These are phyloP conservation scores for Heterobasidion irregulare DNA, from an alignment of 1,284 basidiomycete genomes.

Conservation along the genomic window DNA sequence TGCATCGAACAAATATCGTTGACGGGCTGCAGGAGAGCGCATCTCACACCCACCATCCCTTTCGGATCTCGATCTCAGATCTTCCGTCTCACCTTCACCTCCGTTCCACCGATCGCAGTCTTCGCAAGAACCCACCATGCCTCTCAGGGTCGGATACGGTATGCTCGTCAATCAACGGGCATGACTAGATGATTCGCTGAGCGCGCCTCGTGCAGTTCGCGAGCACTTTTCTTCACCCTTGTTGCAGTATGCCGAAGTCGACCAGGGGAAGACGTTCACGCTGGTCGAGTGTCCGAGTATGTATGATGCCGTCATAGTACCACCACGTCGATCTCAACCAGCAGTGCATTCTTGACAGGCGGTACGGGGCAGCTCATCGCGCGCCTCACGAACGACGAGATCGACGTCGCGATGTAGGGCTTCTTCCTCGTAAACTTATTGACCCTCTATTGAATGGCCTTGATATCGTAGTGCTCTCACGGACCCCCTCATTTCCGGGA, in stretches of 20 bases:
- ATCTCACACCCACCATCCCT: no score
- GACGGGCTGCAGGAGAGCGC: no score
- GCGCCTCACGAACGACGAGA: constrained; percentile 75
- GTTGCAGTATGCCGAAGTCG: constrained; percentile 64
- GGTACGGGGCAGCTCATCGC: constrained; percentile 90
- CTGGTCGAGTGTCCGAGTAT: constrained; percentile 86
- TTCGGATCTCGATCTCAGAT: no score
- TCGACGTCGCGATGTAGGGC: constrained; percentile 78
- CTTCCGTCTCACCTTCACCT: no score
- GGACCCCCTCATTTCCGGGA: constrained; percentile 88
- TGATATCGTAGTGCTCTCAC: constrained; percentile 63
- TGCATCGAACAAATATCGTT: no score
- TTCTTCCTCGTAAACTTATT: not conserved
- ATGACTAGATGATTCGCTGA: not conserved
- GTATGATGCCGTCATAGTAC: constrained; percentile 11
- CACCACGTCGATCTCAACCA: not conserved
- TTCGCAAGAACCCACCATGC: constrained; percentile 1
- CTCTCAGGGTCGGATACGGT: constrained; percentile 24
- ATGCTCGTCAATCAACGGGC: not conserved
- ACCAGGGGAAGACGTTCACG: constrained; percentile 64
- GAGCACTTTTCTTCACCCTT: constrained; percentile 91
- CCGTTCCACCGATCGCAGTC: no score
- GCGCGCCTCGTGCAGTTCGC: constrained; percentile 41
- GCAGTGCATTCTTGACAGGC: constrained; percentile 32
- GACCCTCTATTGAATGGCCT: not conserved